These are phyloP conservation scores for Blumeriella jaapii DNA, from an alignment of 2,329 filamentous ascomycete genomes.

Conservation along the genomic window DNA sequence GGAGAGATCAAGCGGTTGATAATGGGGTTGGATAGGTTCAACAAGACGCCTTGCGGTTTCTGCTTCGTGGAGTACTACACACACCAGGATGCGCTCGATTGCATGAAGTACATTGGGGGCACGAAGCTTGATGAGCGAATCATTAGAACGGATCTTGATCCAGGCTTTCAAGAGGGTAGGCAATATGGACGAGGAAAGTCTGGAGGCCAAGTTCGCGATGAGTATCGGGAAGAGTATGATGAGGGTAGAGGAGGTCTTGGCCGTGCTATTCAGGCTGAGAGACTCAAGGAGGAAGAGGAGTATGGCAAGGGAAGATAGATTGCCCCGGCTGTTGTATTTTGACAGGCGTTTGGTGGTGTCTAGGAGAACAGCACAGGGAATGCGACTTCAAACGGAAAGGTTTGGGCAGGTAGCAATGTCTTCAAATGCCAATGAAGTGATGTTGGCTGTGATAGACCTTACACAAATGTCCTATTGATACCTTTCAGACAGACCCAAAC, in stretches of 20 bases:
- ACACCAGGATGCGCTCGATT: slow-evolving; percentile 92
- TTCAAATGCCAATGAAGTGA: not conserved
- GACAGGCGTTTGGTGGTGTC: slow-evolving; percentile 16
- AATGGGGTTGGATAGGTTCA: slow-evolving; percentile 94
- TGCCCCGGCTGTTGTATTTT: not conserved
- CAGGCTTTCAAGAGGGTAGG: slow-evolving; percentile 88
- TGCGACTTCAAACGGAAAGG: too few species aligned
- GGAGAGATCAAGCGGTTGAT: slow-evolving; percentile 96
- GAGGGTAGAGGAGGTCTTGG: slow-evolving; percentile 87
- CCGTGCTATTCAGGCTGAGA: slow-evolving; percentile 59
- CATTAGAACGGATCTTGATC: slow-evolving; percentile 89
- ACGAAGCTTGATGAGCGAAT: slow-evolving; percentile 97
- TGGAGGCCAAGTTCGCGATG: slow-evolving; percentile 91
- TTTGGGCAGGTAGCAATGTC: too few species aligned
- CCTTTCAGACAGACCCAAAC: slow-evolving; percentile 20
- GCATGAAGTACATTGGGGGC: slow-evolving; percentile 96
- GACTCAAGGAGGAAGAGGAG: slow-evolving; percentile 44
- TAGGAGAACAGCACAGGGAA: slow-evolving; percentile 13
- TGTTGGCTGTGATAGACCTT: too few species aligned
- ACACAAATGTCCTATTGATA: slow-evolving; percentile 5
- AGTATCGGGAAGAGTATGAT: slow-evolving; percentile 95
- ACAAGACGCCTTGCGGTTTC: slow-evolving; percentile 97
- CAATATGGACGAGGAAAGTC: slow-evolving; percentile 95
- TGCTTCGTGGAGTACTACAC: slow-evolving; percentile 99
- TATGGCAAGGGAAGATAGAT: slow-evolving; percentile 44